Evolutionary conservation across 495 filamentous ascomycete genomes (phyloP).

Genomic region (Aspergillus homomorphus): DNA sequence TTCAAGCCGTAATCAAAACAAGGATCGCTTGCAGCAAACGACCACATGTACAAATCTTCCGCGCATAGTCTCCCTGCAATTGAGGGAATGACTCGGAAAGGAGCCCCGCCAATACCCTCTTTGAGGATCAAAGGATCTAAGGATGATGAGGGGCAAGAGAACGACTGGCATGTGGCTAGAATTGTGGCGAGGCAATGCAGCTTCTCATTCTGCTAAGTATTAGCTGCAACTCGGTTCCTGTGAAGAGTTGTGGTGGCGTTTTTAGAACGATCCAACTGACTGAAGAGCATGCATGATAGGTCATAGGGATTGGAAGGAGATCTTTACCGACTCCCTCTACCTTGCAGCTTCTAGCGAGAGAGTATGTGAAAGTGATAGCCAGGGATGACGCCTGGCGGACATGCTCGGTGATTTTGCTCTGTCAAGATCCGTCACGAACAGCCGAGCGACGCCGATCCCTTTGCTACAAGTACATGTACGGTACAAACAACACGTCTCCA

Average conservation of each 20-base stretch:
- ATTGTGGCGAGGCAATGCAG: not conserved
- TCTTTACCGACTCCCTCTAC: not conserved
- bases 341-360: not conserved
- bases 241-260: not conserved
- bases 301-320: not conserved
- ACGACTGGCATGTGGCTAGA: not conserved
- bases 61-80: conserved; percentile 3
- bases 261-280: too few species aligned
- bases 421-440: not conserved
- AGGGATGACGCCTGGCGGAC: conserved; percentile 3
- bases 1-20: too few species aligned
- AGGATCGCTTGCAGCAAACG: not conserved
- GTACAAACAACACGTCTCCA: not conserved
- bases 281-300: not conserved
- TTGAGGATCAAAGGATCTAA: not conserved
- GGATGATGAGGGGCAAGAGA: too few species aligned
- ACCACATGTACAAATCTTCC: not conserved
- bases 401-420: conserved; percentile 1
- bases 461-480: too few species aligned
- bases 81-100: not conserved
- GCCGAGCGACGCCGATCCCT: too few species aligned
- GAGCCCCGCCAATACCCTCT: conserved; percentile 3
- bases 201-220: too few species aligned
- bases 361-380: not conserved
- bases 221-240: too few species aligned